Evolutionary conservation across 2,329 filamentous ascomycete species (phyloP).

Genomic region (Arthrobotrys iridis): DNA sequence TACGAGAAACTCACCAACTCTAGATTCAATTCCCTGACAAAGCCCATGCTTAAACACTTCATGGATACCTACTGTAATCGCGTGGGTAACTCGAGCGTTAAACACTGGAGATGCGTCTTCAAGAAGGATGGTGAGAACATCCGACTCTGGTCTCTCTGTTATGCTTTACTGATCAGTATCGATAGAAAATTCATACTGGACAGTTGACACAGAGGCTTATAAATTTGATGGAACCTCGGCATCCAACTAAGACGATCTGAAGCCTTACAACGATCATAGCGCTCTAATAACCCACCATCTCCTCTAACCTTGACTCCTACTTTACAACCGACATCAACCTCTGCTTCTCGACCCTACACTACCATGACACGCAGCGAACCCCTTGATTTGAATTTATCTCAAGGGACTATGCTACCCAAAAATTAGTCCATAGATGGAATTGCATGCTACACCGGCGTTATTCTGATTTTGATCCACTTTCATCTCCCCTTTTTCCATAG

Average conservation of each 20-base stretch:
- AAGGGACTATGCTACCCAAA: no score
- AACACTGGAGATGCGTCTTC: slow-evolving; percentile 9
- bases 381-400: no score
- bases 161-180: neutral
- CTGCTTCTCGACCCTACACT: no score
- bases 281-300: no score
- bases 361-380: no score
- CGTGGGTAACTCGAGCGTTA: neutral
- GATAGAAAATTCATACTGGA: neutral
- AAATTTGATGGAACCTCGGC: neutral
- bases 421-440: slow-evolving; percentile 20
- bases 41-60: slow-evolving; percentile 27
- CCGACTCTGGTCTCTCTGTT: no score
- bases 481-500: neutral
- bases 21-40: neutral
- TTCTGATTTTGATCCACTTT: neutral
- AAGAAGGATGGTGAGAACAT: slow-evolving; percentile 9
- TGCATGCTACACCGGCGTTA: slow-evolving; percentile 40
- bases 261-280: neutral
- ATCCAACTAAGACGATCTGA: neutral
- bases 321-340: no score
- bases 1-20: neutral
- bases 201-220: neutral
- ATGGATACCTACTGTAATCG: slow-evolving; percentile 21
- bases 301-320: no score